A percentile compares a stretch with the other conserved stretches of the same genome.
phyloP scores from a whole-genome alignment of 225 moss, liverwort and hornwort genomes.

The Lunularia cruciata region DNA sequence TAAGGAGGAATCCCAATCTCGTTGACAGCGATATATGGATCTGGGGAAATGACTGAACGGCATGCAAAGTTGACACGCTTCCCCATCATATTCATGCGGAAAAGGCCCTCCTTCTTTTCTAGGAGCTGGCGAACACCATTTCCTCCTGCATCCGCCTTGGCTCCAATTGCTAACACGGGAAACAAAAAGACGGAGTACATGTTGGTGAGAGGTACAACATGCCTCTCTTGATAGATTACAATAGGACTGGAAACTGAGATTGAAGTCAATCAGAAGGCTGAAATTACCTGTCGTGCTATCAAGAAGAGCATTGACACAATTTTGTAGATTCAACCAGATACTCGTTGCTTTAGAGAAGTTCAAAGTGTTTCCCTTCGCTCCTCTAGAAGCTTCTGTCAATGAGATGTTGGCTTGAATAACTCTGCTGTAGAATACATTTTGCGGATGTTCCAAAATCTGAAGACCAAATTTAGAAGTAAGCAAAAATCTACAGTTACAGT shows the following conservation, averaged over 20 bases:
- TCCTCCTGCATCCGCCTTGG: slow-evolving; percentile 63
- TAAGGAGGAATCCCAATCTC: slow-evolving; percentile 98
- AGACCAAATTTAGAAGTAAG: neutral
- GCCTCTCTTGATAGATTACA: too few species aligned
- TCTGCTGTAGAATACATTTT: slow-evolving; percentile 81
- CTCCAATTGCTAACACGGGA: slow-evolving; percentile 50
- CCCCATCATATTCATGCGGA: slow-evolving; percentile 99
- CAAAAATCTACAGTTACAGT: too few species aligned
- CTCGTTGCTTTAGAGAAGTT: slow-evolving; percentile 57
- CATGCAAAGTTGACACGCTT: slow-evolving; percentile 99
- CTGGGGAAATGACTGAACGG: slow-evolving; percentile 96
- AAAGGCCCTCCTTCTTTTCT: slow-evolving; percentile 95
- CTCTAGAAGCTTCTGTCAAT: slow-evolving; percentile 78
- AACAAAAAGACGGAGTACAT: slow-evolving; percentile 12
- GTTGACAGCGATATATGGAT: slow-evolving; percentile 95
- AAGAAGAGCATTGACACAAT: slow-evolving; percentile 85
- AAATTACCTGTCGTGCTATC: slow-evolving; percentile 89
- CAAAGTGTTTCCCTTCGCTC: slow-evolving; percentile 57
- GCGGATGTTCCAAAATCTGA: slow-evolving; percentile 93
- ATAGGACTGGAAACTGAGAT: too few species aligned
- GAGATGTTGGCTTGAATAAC: slow-evolving; percentile 81
- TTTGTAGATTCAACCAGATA: slow-evolving; percentile 88
- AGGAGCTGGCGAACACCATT: slow-evolving; percentile 88
- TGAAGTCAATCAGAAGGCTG: too few species aligned
- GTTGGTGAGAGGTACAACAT: too few species aligned